Evolutionary conservation across 306 rosid species (phyloP).

Genomic region (Prinsepia uniflora): DNA sequence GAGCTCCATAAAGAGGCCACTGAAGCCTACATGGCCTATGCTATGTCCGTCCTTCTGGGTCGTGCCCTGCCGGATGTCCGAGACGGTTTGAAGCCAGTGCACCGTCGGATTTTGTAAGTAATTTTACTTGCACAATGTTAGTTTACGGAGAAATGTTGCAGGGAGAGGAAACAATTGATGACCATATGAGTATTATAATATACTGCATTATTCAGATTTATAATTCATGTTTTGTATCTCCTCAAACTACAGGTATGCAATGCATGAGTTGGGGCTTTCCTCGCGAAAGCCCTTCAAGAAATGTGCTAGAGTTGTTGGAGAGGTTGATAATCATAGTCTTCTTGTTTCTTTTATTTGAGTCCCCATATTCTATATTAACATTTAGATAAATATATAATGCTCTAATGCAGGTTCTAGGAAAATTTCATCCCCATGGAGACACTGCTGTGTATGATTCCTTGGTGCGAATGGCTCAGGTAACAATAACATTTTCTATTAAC

Average conservation of each 20-base stretch:
- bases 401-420: constrained; percentile 76
- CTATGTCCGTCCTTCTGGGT: constrained; percentile 92
- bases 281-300: constrained; percentile 90
- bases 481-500: neutral
- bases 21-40: constrained; percentile 85
- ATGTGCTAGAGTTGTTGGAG: constrained; percentile 99
- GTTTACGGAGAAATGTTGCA: neutral
- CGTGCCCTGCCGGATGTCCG: constrained; percentile 97
- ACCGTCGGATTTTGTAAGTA: constrained; percentile 86
- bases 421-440: constrained; percentile 97
- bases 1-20: constrained; percentile 85
- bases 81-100: constrained; percentile 94
- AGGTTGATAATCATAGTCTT: constrained; percentile 44
- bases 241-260: constrained; percentile 63
- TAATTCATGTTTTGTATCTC: neutral
- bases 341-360: neutral
- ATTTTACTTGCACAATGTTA: neutral
- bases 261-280: constrained; percentile 91
- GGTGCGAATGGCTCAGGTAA: constrained; percentile 99
- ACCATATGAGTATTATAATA: neutral
- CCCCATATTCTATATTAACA: neutral
- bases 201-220: neutral
- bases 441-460: constrained; percentile 88
- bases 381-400: neutral
- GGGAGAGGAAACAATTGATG: neutral